Evolutionary conservation across 2,329 filamentous ascomycete genomes (phyloP).

Genomic region (Ophiocordyceps polyrhachis-furcata): DNA sequence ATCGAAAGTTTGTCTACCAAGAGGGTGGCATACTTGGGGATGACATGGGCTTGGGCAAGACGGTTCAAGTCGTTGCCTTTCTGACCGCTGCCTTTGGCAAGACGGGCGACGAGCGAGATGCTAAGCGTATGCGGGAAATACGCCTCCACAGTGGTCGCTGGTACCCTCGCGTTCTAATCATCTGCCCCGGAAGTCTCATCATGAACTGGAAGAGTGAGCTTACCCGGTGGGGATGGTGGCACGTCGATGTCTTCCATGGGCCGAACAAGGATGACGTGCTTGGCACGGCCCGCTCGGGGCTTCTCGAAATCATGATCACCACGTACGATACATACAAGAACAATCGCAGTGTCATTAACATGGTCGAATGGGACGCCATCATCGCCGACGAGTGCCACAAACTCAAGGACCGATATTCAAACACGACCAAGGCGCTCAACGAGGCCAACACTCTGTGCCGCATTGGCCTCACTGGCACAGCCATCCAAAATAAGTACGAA

Average conservation of each 20-base stretch:
- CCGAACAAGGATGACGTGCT: conserved; percentile 47
- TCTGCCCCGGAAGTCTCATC: conserved; percentile 78
- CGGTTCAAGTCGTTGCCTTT: conserved; percentile 87
- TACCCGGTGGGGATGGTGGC: conserved; percentile 89
- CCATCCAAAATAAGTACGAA: conserved; percentile 95
- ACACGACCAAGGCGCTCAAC: conserved; percentile 72
- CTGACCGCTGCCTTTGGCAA: conserved; percentile 86
- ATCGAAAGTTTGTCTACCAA: conserved; percentile 79
- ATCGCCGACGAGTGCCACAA: conserved; percentile 87
- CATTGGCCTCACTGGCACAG: conserved; percentile 84
- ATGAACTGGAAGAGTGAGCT: conserved; percentile 84
- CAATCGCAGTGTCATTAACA: conserved; percentile 54
- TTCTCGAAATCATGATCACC: conserved; percentile 80
- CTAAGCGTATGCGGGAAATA: conserved; percentile 74
- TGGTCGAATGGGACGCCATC: conserved; percentile 80
- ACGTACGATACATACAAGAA: conserved; percentile 86
- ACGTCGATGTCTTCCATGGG: conserved; percentile 67
- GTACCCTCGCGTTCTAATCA: conserved; percentile 63
- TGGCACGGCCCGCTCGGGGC: conserved; percentile 52
- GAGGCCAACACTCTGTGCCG: conserved; percentile 80
- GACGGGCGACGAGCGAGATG: conserved; percentile 71
- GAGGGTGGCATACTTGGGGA: conserved; percentile 81
- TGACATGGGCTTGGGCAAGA: conserved; percentile 96
- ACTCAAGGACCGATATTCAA: conserved; percentile 63
- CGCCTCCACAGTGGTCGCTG: conserved; percentile 43